Conservation (phyloP, 805 yeast species). For the Ogataea henricii region DNA sequence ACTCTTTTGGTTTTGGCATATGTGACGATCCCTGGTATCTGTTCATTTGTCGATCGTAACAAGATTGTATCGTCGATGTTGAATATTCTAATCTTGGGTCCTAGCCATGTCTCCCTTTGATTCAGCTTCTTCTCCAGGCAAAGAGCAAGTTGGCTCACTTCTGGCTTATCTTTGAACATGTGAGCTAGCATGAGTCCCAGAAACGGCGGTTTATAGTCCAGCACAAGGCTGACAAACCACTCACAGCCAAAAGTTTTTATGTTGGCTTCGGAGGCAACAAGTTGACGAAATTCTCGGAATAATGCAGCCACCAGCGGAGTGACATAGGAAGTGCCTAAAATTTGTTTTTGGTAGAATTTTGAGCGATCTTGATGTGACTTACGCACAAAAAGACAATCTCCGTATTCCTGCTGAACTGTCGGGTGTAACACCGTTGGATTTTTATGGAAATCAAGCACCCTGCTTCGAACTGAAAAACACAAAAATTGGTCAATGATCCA, state of each 20-base stretch:
- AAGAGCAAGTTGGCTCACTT: background rate
- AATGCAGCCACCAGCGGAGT: slow-evolving; percentile 1
- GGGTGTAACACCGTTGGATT: slow-evolving; percentile 6
- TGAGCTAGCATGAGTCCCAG: slow-evolving; percentile 5
- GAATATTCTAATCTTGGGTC: background rate
- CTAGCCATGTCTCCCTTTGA: background rate
- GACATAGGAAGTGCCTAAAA: slow-evolving; percentile 11
- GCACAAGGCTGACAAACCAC: background rate
- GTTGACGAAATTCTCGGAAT: background rate
- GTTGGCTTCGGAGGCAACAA: background rate
- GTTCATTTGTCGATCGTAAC: background rate
- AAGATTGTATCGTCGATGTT: background rate
- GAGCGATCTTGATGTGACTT: background rate
- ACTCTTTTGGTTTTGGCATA: background rate
- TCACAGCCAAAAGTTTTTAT: background rate
- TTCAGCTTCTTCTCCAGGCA: background rate
- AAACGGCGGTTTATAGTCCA: slow-evolving; percentile 6
- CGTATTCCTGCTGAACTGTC: background rate
- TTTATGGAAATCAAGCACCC: background rate
- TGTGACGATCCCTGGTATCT: background rate
- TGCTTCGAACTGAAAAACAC: slow-evolving; percentile 4
- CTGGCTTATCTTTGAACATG: background rate
- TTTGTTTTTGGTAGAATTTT: slow-evolving; percentile 7
- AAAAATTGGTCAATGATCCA: slow-evolving; percentile 2
- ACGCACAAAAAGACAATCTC: slow-evolving; percentile 7